Conservation (phyloP, 169 alveolate genomes). For the Fabrea salina region DNA sequence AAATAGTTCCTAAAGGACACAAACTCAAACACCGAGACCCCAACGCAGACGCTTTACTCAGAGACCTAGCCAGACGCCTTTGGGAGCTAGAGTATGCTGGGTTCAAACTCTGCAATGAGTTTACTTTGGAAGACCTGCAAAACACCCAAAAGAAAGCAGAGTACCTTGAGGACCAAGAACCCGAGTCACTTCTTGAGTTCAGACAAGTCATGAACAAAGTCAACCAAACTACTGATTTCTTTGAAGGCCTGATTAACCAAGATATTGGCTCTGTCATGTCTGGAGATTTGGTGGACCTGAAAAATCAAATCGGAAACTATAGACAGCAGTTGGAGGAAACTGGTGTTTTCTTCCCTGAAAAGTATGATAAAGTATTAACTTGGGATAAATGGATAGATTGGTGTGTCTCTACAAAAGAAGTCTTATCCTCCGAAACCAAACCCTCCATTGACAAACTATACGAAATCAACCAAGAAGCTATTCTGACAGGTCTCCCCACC, state of each 20-base stretch:
- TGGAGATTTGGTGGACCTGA: neutral
- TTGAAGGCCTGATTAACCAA: neutral
- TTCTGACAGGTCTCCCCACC: neutral
- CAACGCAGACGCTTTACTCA: neutral
- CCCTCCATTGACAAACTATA: slow-evolving; percentile 11
- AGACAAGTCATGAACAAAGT: neutral
- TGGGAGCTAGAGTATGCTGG: slow-evolving; percentile 12
- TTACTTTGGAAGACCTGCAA: slow-evolving; percentile 1
- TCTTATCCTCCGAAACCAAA: neutral
- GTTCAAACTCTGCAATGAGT: slow-evolving; percentile 5
- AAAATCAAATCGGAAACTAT: neutral
- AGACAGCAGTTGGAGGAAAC: neutral
- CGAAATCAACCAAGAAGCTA: slow-evolving; percentile 9
- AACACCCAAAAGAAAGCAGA: neutral
- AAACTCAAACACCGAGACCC: neutral
- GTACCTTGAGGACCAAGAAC: neutral
- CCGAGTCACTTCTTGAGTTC: neutral
- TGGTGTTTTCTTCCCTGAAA: slow-evolving; percentile 19
- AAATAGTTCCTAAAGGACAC: neutral
- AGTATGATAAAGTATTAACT: neutral
- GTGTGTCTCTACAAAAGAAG: neutral
- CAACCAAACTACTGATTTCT: neutral
- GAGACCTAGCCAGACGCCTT: neutral
- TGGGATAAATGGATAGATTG: slow-evolving; percentile 29
- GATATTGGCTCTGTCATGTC: neutral